Base-by-base conservation (phyloP, 1,139 yeast species). In the Pichia sp. region DNA sequence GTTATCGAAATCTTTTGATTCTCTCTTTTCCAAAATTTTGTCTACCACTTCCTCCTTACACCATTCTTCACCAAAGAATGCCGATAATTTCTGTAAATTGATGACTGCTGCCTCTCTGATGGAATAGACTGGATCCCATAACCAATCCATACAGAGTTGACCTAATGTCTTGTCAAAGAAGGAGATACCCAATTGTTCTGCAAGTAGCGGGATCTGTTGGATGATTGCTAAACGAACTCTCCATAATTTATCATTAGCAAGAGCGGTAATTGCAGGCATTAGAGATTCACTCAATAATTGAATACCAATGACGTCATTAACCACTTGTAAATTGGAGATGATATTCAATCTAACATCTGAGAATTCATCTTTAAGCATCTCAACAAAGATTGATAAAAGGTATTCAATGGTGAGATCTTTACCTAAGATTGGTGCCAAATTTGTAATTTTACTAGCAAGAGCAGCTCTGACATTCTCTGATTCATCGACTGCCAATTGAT, bases 241-340 rank as follows among this genome's bases (percentile, higher is more conserved):
- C 99, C 99, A 93, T 56, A 88, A 93, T 52, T 81, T 81, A 63
- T 93, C 98, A 57, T 87, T 93, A 8, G 98, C 97, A 48, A 93
- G 72, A 51, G 91, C 96, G 18, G 95, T 81, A 46, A 93, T 88
- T 3, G 98, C 98, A 6, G 99, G 99, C 47, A 93, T 69, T 46
- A 93, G 69, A 34, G 87, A 81, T 51, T 88, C 88, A 27, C 94
- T 79, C 49, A 93, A 69, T 47, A 84, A 67, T 51, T 83, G 88
- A 49, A 91, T 86, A 23, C 98, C 98, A 52, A 91, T 85, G 38
- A 91, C 94, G 52, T 87, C 93, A 59, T 91, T 88, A 28, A 93
- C 96, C 33, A 83, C 77, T 48, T 91, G 87, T 45, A 93, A 71
- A 58, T 87, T 87, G 24, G 95, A 85, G 49, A 93, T 93, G 49